Evolutionary conservation across 1,284 basidiomycete genomes (phyloP).

Genomic region (Sanguinoderma infundibulare): DNA sequence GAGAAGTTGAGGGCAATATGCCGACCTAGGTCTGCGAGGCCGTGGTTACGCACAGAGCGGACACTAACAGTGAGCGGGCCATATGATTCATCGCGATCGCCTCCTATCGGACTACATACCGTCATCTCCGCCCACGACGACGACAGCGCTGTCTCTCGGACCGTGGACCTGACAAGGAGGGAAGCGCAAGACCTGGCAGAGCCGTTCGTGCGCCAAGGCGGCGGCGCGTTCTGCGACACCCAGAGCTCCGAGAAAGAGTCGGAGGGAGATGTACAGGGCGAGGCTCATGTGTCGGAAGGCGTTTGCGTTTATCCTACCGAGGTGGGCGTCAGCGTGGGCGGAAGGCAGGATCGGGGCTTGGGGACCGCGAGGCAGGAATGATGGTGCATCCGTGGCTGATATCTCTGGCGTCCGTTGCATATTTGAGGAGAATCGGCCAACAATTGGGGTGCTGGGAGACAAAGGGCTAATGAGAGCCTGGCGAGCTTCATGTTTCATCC

Average conservation of each 20-base stretch:
- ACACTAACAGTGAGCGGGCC: conserved; percentile 7
- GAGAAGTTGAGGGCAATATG: conserved; percentile 37
- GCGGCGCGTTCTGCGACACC: conserved; percentile 19
- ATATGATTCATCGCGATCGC: conserved; percentile 3
- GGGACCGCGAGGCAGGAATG: not conserved
- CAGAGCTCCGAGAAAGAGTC: conserved; percentile 6
- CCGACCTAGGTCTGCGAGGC: conserved; percentile 34
- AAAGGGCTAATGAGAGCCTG: conserved; percentile 2
- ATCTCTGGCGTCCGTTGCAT: not conserved
- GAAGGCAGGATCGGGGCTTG: not conserved
- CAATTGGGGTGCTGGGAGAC: conserved; percentile 5
- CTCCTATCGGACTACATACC: conserved; percentile 30
- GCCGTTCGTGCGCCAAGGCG: conserved; percentile 23
- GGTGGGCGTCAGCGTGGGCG: conserved; percentile 2
- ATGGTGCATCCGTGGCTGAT: not conserved
- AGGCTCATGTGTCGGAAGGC: conserved; percentile 5
- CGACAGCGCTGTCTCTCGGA: conserved; percentile 33
- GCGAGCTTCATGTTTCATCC: not conserved
- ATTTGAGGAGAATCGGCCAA: not conserved
- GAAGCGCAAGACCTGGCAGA: conserved; percentile 24
- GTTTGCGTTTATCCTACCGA: conserved; percentile 1
- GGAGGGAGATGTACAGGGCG: conserved; percentile 15
- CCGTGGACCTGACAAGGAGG: conserved; percentile 29
- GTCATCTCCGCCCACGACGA: conserved; percentile 36
- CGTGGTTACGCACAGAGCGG: not conserved